Base-by-base conservation (phyloP, 345 rosid species). In the Boechera divaricarpa region DNA sequence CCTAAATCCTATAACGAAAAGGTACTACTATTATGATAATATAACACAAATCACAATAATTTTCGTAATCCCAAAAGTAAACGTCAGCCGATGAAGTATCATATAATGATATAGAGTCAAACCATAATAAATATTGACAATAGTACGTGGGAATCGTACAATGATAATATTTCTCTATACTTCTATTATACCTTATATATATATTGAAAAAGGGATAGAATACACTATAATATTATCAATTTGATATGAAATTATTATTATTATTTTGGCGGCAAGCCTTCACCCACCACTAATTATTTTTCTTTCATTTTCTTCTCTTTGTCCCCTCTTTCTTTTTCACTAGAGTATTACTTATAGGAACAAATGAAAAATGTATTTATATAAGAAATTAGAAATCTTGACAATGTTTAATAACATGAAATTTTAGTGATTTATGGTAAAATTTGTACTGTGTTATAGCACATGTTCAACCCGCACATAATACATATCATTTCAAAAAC, bases 211-310 rank as follows among this genome's bases (percentile, higher is more conserved):
- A 45, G n/a, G 11, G 10, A 5, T 47, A 31, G 41, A 31, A 7
- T 9, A 29, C 54, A 45, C 36, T 13, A 9, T 5, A n/a, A 28
- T n/a, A 44, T 15, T 5, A 31, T 49, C 70, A 51, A 39, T 39
- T 10, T 54, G 52, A 54, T n/a, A 12, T 11, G 18, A 10, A 38
- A 68, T 53, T 53, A 68, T 53, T 26, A 39, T 3, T 54, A 28
- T 3, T 39, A 28, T 54, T 39, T 39, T 39, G 38, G 54, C 52
- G 39, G 55, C 28, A 5, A 24, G 10, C 58, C 55, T 52, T 73
- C 63, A 42, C 70, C 72, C 65, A 66, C 65, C 78, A 45, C 32
- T 36, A 35, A 15, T 33, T 56, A 3, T 74, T 47, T 35, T 9
- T 10, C 4, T 36, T 60, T 48, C n/a, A 9, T 35, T 47, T 66